These are phyloP conservation scores for Calonectria pauciramosa DNA, from an alignment of 2,329 filamentous ascomycete species.

Conservation along the genomic window DNA sequence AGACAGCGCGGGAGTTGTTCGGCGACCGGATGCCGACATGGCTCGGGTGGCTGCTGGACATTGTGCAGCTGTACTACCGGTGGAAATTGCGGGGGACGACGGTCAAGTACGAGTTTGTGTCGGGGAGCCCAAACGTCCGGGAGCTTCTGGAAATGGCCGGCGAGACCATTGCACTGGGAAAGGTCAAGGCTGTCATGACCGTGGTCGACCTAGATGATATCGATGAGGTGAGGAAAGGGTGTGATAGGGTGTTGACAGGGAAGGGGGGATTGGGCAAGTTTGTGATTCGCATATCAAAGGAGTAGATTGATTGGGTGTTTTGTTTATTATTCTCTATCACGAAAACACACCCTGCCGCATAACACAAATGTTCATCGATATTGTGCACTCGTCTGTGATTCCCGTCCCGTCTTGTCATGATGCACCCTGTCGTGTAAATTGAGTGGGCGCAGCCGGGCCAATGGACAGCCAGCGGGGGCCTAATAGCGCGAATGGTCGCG, in stretches of 20 bases:
- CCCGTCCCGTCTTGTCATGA: not conserved
- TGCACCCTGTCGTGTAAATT: slow-evolving; percentile 3
- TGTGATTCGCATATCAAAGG: slow-evolving; percentile 41
- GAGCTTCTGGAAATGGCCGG: slow-evolving; percentile 59
- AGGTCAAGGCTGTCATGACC: slow-evolving; percentile 58
- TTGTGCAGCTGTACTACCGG: slow-evolving; percentile 56
- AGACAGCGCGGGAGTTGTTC: slow-evolving; percentile 47
- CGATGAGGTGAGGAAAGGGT: slow-evolving; percentile 56
- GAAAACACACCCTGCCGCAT: not conserved
- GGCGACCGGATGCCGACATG: slow-evolving; percentile 53
- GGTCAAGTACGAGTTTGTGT: slow-evolving; percentile 60
- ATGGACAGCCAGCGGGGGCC: not conserved
- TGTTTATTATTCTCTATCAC: not conserved
- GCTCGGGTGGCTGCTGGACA: slow-evolving; percentile 52
- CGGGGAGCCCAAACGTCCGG: slow-evolving; percentile 56
- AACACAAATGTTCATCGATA: not conserved
- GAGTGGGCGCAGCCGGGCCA: not conserved
- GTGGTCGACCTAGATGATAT: slow-evolving; percentile 59
- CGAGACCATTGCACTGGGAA: slow-evolving; percentile 56
- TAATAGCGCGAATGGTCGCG: slow-evolving; percentile 15
- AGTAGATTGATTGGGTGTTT: not conserved
- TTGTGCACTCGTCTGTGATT: not conserved
- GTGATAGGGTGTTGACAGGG: slow-evolving; percentile 51
- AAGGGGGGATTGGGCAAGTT: slow-evolving; percentile 48
- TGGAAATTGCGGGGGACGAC: slow-evolving; percentile 60